Evolutionary conservation across 371 early-diverging fungal genomes (phyloP).

Genomic region (Syncephalastrum racemosum): DNA sequence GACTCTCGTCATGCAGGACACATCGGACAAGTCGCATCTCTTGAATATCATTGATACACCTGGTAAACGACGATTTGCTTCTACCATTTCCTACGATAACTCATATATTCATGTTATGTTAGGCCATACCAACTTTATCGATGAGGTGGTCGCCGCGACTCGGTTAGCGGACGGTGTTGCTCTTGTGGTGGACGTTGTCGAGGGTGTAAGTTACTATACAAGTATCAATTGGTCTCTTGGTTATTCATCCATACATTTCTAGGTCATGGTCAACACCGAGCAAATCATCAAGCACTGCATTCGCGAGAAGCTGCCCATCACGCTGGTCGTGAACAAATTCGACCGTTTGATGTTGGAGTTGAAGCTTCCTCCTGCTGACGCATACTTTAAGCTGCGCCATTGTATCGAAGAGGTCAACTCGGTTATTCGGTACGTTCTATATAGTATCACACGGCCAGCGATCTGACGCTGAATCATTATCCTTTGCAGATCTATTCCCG

Average conservation of each 20-base stretch:
- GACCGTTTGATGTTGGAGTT: conserved; percentile 96
- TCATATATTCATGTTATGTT: conserved; percentile 1
- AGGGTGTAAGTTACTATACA: conserved; percentile 68
- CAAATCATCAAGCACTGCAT: conserved; percentile 85
- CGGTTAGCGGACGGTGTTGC: conserved; percentile 91
- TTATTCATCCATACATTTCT: conserved; percentile 6
- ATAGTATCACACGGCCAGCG: neutral
- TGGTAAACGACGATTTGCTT: conserved; percentile 46
- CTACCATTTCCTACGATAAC: neutral
- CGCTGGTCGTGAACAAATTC: conserved; percentile 93
- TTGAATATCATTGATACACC: conserved; percentile 94
- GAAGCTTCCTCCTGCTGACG: conserved; percentile 94
- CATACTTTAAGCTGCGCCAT: conserved; percentile 93
- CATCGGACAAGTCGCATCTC: conserved; percentile 86
- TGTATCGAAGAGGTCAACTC: conserved; percentile 95
- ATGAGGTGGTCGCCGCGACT: conserved; percentile 88
- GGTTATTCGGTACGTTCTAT: conserved; percentile 59
- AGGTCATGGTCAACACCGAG: conserved; percentile 92
- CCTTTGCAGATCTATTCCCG: conserved; percentile 36
- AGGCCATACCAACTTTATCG: conserved; percentile 93
- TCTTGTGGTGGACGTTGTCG: conserved; percentile 95
- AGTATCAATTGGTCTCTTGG: neutral
- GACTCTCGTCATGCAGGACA: conserved; percentile 83
- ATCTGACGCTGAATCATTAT: neutral
- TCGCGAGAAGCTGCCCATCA: conserved; percentile 78